Percentiles rank a stretch among this genome's conserved stretches.
Evolutionary conservation across 1,139 yeast species (phyloP).

Genomic region (Magnusiomyces clavatus): DNA sequence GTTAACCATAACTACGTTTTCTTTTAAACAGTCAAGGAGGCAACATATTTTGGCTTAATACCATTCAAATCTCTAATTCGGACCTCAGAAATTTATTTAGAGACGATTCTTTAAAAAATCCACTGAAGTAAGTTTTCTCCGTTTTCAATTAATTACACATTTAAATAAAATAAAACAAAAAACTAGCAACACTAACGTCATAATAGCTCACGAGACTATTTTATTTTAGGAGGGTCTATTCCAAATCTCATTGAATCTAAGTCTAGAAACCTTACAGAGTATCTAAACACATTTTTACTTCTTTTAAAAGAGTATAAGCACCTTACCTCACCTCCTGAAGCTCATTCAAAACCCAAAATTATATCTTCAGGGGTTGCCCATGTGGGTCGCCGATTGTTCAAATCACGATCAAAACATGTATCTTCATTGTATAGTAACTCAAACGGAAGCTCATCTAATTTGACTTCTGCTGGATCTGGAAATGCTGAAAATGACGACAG

Average conservation of each 20-base stretch:
- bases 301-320: constrained; percentile 1
- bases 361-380: constrained; percentile 14
- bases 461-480: not conserved
- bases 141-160: not conserved
- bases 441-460: not conserved
- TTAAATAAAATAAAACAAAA: not conserved
- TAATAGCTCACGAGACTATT: not conserved
- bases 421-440: not conserved
- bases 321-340: not conserved
- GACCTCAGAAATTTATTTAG: not conserved
- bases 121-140: not conserved
- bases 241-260: not conserved
- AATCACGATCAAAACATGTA: constrained; percentile 18
- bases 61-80: not conserved
- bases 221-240: constrained; percentile 2
- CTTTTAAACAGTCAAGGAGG: constrained; percentile 1
- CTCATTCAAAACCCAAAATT: constrained; percentile 15
- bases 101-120: not conserved
- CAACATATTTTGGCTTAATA: constrained; percentile 1
- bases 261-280: not conserved
- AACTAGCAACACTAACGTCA: not conserved
- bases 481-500: not conserved
- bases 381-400: constrained; percentile 24
- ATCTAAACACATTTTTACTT: not conserved
- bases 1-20: not conserved